Evolutionary conservation across 2,329 filamentous ascomycete species (phyloP).

Genomic region (Macrophomina tecta): DNA sequence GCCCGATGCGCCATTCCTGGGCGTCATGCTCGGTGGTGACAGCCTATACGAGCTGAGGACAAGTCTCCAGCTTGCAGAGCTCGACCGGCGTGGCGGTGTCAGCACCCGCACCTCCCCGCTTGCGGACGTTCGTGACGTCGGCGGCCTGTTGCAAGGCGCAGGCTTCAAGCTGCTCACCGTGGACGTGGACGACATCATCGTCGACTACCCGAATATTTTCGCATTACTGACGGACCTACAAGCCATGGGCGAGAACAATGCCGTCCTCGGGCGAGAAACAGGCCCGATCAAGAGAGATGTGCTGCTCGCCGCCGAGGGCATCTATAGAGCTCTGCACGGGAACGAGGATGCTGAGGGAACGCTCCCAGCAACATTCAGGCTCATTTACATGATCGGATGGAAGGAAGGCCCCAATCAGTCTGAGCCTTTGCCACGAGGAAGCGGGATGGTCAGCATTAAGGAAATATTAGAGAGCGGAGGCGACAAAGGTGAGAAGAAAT

Average conservation of each 20-base stretch:
- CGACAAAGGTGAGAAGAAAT: constrained; percentile 22
- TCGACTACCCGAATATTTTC: constrained; percentile 90
- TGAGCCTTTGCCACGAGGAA: constrained; percentile 81
- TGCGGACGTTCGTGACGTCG: constrained; percentile 89
- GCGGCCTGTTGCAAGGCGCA: constrained; percentile 81
- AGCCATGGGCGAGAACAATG: constrained; percentile 95
- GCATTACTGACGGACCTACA: constrained; percentile 92
- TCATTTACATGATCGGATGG: constrained; percentile 99
- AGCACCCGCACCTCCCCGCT: constrained; percentile 89
- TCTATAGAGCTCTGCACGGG: constrained; percentile 86
- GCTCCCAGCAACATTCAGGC: constrained; percentile 84
- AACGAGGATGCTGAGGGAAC: constrained; percentile 63
- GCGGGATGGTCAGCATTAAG: constrained; percentile 85
- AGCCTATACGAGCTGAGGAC: constrained; percentile 92
- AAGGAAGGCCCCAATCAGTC: constrained; percentile 81
- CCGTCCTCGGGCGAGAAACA: constrained; percentile 82
- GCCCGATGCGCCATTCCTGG: constrained; percentile 89
- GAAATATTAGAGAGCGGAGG: constrained; percentile 66
- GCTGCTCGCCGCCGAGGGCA: constrained; percentile 82
- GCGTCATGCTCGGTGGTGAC: constrained; percentile 95
- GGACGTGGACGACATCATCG: constrained; percentile 95
- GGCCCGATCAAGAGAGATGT: constrained; percentile 80
- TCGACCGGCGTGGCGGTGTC: constrained; percentile 89
- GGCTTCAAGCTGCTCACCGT: constrained; percentile 97
- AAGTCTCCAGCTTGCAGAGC: constrained; percentile 88